Base-by-base conservation (phyloP, 805 yeast species). In the Metschnikowia reukaufii region DNA sequence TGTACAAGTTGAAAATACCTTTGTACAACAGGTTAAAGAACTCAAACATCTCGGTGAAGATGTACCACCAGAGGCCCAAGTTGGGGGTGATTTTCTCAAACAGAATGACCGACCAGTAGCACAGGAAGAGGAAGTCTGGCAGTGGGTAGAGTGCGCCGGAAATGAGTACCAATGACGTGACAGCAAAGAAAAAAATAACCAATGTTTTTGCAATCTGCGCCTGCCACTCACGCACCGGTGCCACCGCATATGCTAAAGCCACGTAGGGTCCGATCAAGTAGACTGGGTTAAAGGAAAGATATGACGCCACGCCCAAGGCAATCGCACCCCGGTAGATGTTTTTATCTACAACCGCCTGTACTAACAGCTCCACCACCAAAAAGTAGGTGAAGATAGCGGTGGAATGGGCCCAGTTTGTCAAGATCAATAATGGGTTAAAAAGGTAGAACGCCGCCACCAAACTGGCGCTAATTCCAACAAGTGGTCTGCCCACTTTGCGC, bases 11-110 rank as follows among this genome's bases (percentile, higher is more conserved):
- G 80, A 91, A 94, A 17, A 90, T 84, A 9, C 89, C 83, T 33
- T 84, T 69, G 72, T 87, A 94, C 60, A 94, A 90, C 17, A 88
- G 82, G 23, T 84, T 77, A 74, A 92, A 94, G 61, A 83, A 86
- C 45, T 86, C 94, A 67, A 94, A 94, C 81, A 94, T 87, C 66
- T 94, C 99, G 35, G 92, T 86, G 72, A 94, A 94, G 58, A 91
- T 83, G 70, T 94, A 94, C 99, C 99, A 94, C 99, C 99, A 94
- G 17, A 94, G 72, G 0, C 99, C 99, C 54, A 94, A 65, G 66
- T 94, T 94, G 21, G 99, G 99, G 4, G 83, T 75, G 50, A 90
- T 80, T 52, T 88, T 91, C 32, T 75, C 75, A 57, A 88, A 84
- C 19, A 72, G 69, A 5, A 88, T 60, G 5, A 78, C 66, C 3